These are phyloP conservation scores for Sporothrix brunneoviolacea DNA, from an alignment of 2,329 filamentous ascomycete genomes.

Conservation along the genomic window DNA sequence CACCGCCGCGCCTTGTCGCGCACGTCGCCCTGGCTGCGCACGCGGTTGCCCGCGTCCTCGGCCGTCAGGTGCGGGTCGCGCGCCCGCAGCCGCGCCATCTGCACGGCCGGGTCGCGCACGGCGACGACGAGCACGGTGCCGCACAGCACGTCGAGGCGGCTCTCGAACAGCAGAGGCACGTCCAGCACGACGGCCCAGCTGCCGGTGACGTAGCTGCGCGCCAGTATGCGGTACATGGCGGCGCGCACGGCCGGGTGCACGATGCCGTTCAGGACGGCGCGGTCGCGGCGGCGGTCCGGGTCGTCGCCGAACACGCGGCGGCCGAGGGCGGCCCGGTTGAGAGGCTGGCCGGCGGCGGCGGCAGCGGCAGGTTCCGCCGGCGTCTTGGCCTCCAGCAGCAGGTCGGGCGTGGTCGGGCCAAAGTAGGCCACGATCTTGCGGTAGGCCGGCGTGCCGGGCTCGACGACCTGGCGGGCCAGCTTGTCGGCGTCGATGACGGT, in stretches of 20 bases:
- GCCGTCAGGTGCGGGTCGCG: slow-evolving; percentile 70
- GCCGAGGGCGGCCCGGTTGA: slow-evolving; percentile 83
- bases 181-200: slow-evolving; percentile 88
- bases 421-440: slow-evolving; percentile 77
- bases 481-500: slow-evolving; percentile 93
- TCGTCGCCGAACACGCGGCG: slow-evolving; percentile 77
- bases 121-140: slow-evolving; percentile 82
- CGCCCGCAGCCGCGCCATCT: slow-evolving; percentile 71
- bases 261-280: slow-evolving; percentile 76
- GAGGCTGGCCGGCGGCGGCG: slow-evolving; percentile 59
- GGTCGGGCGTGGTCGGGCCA: slow-evolving; percentile 72
- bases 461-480: slow-evolving; percentile 86
- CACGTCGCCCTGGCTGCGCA: slow-evolving; percentile 81
- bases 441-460: slow-evolving; percentile 83
- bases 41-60: slow-evolving; percentile 84
- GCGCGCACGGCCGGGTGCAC: slow-evolving; percentile 84
- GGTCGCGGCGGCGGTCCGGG: slow-evolving; percentile 62
- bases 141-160: slow-evolving; percentile 75
- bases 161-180: slow-evolving; percentile 87
- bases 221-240: slow-evolving; percentile 71
- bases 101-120: slow-evolving; percentile 69
- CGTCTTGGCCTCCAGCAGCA: slow-evolving; percentile 53
- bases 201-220: slow-evolving; percentile 67
- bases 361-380: slow-evolving; percentile 37
- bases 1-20: slow-evolving; percentile 67